Base-by-base conservation (phyloP, 495 filamentous ascomycete species). In the Penicillium canescens region DNA sequence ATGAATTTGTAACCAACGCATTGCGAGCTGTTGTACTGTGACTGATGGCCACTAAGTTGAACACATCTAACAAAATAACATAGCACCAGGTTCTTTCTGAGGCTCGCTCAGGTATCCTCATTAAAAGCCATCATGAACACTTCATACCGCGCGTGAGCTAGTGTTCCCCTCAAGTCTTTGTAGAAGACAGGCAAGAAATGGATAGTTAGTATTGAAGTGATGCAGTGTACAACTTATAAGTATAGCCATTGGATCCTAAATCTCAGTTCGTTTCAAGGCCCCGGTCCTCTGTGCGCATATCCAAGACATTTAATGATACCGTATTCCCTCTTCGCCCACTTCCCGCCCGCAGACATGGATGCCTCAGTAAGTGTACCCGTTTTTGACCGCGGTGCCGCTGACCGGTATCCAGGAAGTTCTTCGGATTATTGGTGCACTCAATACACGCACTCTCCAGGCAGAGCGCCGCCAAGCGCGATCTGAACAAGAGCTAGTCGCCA, bases 341-440 rank as follows among this genome's bases (percentile, higher is more conserved):
- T 12, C 23, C 23, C 40, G 23, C 40, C 23, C 40, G 21, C 40
- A 46, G 46, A 54, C 12, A 69, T 76, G 59, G 78, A 80, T 46
- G 39, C 23, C 35, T 54, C 50, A 23, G 52, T 54, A 54, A 20
- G 43, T 47, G 41, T 47, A 28, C 35, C 16, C 31, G 33, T 18
- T 31, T 11, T 42, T 47, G 20, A 26, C 16, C 34, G 31, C 26
- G 18, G 44, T 31, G 42, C 18, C 34, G 35, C 12, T 42, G 45
- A 23, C 45, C 45, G 20, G 21, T 21, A 10, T 33, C 26, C 20
- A 57, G 54, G 54, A 57, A 42, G 33, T 50, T 21, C 47, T 57
- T 47, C 54, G 48, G 20, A 57, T 37, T 13, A 52, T 57, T 20
- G 26, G 47, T n/a, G n/a, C n/a, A n/a, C n/a, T n/a, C n/a, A n/a